These are phyloP conservation scores for Musa troglodytarum DNA, from an alignment of 176 grass and related monocot genomes.

Conservation along the genomic window DNA sequence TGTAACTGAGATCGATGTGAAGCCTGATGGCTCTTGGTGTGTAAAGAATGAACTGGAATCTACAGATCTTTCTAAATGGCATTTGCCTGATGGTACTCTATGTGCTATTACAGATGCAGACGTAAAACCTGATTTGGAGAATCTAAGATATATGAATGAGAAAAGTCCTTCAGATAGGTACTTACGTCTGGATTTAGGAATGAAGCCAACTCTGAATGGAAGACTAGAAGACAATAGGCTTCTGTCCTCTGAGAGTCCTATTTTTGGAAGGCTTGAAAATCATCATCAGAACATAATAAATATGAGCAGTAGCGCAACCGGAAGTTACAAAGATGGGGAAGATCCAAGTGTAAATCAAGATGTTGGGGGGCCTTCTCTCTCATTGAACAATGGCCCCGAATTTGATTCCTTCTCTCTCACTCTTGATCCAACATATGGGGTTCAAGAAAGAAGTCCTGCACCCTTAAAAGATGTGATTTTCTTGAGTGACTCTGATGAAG, in stretches of 20 bases:
- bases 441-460: slow-evolving; percentile 28
- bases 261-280: slow-evolving; percentile 37
- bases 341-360: slow-evolving; percentile 28
- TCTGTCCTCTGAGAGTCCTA: slow-evolving; percentile 29
- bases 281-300: slow-evolving; percentile 37
- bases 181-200: slow-evolving; percentile 41
- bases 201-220: slow-evolving; percentile 66
- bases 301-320: slow-evolving; percentile 21
- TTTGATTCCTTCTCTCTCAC: slow-evolving; percentile 33
- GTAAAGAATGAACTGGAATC: slow-evolving; percentile 43
- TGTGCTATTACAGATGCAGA: slow-evolving; percentile 25
- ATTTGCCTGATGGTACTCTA: slow-evolving; percentile 76
- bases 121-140: slow-evolving; percentile 14
- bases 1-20: slow-evolving; percentile 65
- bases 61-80: slow-evolving; percentile 66
- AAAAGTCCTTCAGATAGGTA: slow-evolving; percentile 24
- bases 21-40: slow-evolving; percentile 83
- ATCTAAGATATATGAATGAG: slow-evolving; percentile 38
- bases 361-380: slow-evolving; percentile 5
- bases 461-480: slow-evolving; percentile 50
- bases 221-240: slow-evolving; percentile 30
- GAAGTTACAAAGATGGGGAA: slow-evolving; percentile 36
- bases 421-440: slow-evolving; percentile 5
- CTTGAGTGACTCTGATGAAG: slow-evolving; percentile 88
- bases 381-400: slow-evolving; percentile 22